A percentile compares a stretch with the other conserved stretches of the same genome.
Evolutionary conservation across 495 filamentous ascomycete species (phyloP).

Genomic region (Daldinia bambusicola): DNA sequence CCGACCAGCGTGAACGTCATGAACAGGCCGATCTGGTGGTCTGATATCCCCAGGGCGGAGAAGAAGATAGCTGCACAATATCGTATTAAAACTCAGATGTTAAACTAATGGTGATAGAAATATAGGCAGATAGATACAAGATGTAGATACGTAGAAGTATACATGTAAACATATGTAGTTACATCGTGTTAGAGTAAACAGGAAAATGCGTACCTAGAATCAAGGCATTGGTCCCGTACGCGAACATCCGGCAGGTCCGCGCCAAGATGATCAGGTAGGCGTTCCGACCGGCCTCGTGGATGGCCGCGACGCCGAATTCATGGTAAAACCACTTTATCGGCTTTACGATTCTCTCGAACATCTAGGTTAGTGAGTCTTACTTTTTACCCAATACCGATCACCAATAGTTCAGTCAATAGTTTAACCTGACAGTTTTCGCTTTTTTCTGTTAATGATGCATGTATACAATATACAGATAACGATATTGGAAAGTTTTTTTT

Average conservation of each 20-base stretch:
- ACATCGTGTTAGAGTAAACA: not conserved
- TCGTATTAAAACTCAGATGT: not conserved
- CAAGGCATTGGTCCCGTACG: slow-evolving; percentile 79
- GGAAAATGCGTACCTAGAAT: slow-evolving; percentile 67
- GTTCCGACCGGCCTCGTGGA: slow-evolving; percentile 64
- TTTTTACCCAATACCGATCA: not conserved
- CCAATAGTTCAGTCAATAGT: slow-evolving; percentile 8
- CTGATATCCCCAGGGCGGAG: slow-evolving; percentile 69
- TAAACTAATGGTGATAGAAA: not conserved
- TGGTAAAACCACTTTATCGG: slow-evolving; percentile 49
- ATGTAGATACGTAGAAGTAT: no score
- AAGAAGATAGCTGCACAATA: slow-evolving; percentile 58
- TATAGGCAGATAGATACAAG: slow-evolving; percentile 22
- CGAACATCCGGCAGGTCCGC: slow-evolving; percentile 81
- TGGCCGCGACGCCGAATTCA: slow-evolving; percentile 60
- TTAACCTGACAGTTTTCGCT: no score
- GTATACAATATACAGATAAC: no score
- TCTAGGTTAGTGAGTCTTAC: slow-evolving; percentile 9
- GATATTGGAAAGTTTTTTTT: no score
- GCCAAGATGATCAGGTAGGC: slow-evolving; percentile 78
- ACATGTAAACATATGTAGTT: no score
- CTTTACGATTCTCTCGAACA: slow-evolving; percentile 29
- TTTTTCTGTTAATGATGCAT: no score
- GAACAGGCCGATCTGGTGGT: slow-evolving; percentile 82
- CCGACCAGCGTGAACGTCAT: slow-evolving; percentile 88